Evolutionary conservation across 352 stramenopile species (phyloP), one percentile per base, ranked within the genome.

Genomic region (Globisporangium emineosum): DNA sequence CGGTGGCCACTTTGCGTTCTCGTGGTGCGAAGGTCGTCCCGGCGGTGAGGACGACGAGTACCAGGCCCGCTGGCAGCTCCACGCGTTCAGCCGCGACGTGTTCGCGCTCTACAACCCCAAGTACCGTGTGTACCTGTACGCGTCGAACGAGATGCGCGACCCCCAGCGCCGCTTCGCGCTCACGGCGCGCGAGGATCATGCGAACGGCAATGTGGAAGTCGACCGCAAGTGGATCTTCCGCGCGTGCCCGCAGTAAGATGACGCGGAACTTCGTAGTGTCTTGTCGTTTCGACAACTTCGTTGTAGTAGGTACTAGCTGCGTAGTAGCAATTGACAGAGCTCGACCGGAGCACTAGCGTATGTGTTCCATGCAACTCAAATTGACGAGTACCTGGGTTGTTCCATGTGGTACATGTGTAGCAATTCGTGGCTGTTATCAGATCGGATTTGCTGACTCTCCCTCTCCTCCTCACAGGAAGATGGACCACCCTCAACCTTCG

Each of bases 21-120:
- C 30, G 57, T 45, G 25, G 10, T 45, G 40, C 40, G n/a, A 29
- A 29, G 57, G 27, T 27, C n/a, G n/a, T 3, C 57, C 42, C 13
- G 42, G 50, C 13, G 19, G 19, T 17, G 30, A 62, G 42, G 19
- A 43, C 25, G 15, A 52, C 4, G 43, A n/a, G 33, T 40, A 40
- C 43, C 19, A 50, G 43, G 43, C 21, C 3, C 43, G 43, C 43
- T 62, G 57, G 57, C 42, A 62, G 57, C 43, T 62, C 7, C 57
- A 51, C 12, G 21, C 57, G 4, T 51, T 51, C 40, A 33, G 40
- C 21, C 57, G 57, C 57, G 57, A 62, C 57, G 27, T 55, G 25
- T 43, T 62, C 29, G 57, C 43, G 9, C 42, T 62, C 15, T 62
- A 54, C 42, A 62, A 62, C 42, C 42, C 37, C 25, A 17, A 42